Base-by-base conservation (phyloP, 106 monocot genomes). In the Phalaenopsis aphrodite region DNA sequence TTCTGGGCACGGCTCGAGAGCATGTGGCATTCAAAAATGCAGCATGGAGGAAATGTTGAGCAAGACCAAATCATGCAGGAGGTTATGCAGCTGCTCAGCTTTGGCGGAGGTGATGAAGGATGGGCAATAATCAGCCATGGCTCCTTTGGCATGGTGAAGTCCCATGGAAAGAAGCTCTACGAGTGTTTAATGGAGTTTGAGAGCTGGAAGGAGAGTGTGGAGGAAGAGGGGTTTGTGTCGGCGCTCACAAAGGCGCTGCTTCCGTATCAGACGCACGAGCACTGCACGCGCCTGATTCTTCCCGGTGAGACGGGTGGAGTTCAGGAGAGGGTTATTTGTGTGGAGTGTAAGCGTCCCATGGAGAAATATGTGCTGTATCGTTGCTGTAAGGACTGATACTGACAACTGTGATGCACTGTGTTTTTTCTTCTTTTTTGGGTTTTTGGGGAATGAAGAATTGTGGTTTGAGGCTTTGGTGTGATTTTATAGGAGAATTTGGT, bases 1-100 rank as follows among this genome's bases (percentile, higher is more conserved):
- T 95, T 95, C 86, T 95, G 92, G 95, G 80, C 82, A 10, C 77
- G 92, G 48, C 86, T 95, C 23, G 95, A 95, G 82, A 95, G 92
- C 88, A 95, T 95, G 95, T 81, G 82, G 85, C 83, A 93, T 80
- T 95, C 95, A 15, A 95, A 89, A 80, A 88, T 87, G 86, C 92
- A 95, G 45, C 87, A 86, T n/a, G 84, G 87, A 10, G 65, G 73
- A 55, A 88, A 19, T 49, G 49, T 87, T 19, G 88, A 90, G 52
- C 68, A 88, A 55, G 95, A 95, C 84, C 56, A 7, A 0, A 89
- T 95, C 79, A 85, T 92, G 92, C 85, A 87, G 71, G 95, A 92
- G 78, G 86, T 95, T 23, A 89, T 90, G 87, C 46, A 83, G 17
- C 74, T 95, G 85, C 87, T 95, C 15, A 95, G 88, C 83, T 95